Conservation (phyloP, 2,329 filamentous ascomycete genomes). For the Clathrospora elynae region DNA sequence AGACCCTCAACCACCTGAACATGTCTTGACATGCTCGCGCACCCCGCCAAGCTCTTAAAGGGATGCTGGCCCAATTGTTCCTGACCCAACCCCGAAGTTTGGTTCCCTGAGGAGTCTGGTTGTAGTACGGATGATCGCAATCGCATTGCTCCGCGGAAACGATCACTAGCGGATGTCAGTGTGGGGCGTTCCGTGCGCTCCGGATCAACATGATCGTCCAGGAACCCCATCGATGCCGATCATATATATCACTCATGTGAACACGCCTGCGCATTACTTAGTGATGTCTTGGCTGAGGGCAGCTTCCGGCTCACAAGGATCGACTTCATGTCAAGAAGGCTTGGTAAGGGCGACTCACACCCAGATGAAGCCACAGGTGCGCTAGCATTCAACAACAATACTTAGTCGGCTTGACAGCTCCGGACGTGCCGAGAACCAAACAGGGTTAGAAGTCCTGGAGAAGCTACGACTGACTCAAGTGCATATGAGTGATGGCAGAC, state of each 20-base stretch:
- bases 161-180: conserved; percentile 10
- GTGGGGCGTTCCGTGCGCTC: conserved; percentile 10
- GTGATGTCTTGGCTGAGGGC: conserved; percentile 2
- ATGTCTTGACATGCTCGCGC: conserved; percentile 7
- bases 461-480: too few relatives aligned
- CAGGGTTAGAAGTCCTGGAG: conserved; percentile 4
- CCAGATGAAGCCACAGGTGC: conserved; percentile 6
- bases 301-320: conserved; percentile 6
- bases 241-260: conserved; percentile 9
- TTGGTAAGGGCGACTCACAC: conserved; percentile 7
- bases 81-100: conserved; percentile 7
- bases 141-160: conserved; percentile 9
- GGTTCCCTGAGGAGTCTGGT: conserved; percentile 9
- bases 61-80: conserved; percentile 7
- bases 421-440: conserved; percentile 3
- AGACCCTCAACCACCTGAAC: conserved; percentile 16
- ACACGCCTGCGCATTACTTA: conserved; percentile 3
- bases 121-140: conserved; percentile 4
- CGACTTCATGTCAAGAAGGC: conserved; percentile 4
- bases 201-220: conserved; percentile 17
- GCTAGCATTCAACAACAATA: conserved; percentile 15
- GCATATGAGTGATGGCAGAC: too few relatives aligned
- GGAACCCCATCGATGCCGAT: conserved; percentile 12
- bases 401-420: conserved; percentile 4
- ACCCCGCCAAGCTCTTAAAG: conserved; percentile 1